Conservation (phyloP, 2,329 filamentous ascomycete genomes). For the Thelonectria discophora region DNA sequence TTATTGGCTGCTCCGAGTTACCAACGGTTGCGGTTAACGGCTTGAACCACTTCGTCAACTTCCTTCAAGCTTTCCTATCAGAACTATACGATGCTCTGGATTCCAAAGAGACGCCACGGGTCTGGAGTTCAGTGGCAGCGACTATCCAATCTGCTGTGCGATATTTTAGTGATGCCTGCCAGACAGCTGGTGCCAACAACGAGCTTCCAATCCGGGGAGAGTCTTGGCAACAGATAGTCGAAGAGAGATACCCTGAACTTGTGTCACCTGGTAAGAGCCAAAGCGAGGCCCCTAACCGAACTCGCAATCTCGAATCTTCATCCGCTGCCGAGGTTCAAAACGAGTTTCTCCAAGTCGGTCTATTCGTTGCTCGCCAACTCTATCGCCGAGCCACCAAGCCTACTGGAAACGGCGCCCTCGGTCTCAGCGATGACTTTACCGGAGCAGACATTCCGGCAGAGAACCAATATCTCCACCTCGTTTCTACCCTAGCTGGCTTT, state of each 20-base stretch:
- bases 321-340: conserved; percentile 43
- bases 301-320: conserved; percentile 8
- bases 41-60: conserved; percentile 53
- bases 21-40: conserved; percentile 40
- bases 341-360: conserved; percentile 52
- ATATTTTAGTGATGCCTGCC: conserved; percentile 54
- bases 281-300: not conserved
- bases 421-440: conserved; percentile 46
- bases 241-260: conserved; percentile 44
- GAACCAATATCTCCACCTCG: conserved; percentile 48
- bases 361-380: conserved; percentile 51
- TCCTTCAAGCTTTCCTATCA: conserved; percentile 47
- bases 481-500: conserved; percentile 50
- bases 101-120: conserved; percentile 41
- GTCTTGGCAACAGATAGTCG: conserved; percentile 41
- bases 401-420: conserved; percentile 37
- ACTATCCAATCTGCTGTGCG: conserved; percentile 48
- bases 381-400: conserved; percentile 53
- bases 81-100: conserved; percentile 51
- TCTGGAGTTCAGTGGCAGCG: conserved; percentile 51
- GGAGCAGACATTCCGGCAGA: conserved; percentile 41
- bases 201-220: conserved; percentile 29
- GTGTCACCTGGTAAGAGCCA: conserved; percentile 28
- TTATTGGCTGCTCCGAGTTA: conserved; percentile 58
- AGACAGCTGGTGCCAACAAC: conserved; percentile 35